A percentile compares a stretch with the other conserved stretches of the same genome.
phyloP scores from a whole-genome alignment of 108 stramenopile genomes.

The Halocafeteria seosinensis region DNA sequence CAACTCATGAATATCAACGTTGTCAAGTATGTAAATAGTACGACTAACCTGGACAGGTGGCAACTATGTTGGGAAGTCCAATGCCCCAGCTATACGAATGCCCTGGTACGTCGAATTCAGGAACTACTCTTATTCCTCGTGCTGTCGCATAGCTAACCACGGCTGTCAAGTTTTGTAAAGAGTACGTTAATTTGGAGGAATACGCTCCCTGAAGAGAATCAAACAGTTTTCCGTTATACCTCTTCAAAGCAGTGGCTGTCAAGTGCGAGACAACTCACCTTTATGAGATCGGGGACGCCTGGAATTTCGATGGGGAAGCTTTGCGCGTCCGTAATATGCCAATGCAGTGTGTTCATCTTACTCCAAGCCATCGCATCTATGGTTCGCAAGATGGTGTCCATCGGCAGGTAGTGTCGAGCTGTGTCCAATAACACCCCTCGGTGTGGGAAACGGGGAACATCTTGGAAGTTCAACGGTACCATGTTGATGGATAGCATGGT shows the following conservation, averaged over 20 bases:
- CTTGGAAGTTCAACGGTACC: slow-evolving; percentile 17
- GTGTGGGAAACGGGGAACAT: slow-evolving; percentile 41
- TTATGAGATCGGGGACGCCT: background rate
- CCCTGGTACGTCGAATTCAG: slow-evolving; percentile 54
- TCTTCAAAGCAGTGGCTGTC: background rate
- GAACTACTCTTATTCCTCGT: slow-evolving; percentile 47
- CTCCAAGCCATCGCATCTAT: slow-evolving; percentile 45
- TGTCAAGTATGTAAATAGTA: background rate
- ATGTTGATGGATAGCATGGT: too few relatives aligned
- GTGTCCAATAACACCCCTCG: slow-evolving; percentile 61
- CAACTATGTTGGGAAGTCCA: slow-evolving; percentile 18
- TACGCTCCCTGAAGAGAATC: slow-evolving; percentile 6
- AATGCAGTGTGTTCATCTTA: slow-evolving; percentile 58
- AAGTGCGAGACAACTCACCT: background rate
- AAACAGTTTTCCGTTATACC: background rate
- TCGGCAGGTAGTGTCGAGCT: slow-evolving; percentile 49
- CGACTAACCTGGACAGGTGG: background rate
- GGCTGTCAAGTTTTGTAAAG: slow-evolving; percentile 27
- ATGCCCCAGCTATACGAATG: slow-evolving; percentile 32
- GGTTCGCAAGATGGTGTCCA: slow-evolving; percentile 34
- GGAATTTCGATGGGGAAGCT: slow-evolving; percentile 33
- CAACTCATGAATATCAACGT: too few relatives aligned
- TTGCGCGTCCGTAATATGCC: slow-evolving; percentile 49
- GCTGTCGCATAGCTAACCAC: slow-evolving; percentile 35
- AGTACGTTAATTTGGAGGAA: slow-evolving; percentile 22